Evolutionary conservation across 139 green algal genomes (phyloP).

Genomic region (Micractinium conductrix): DNA sequence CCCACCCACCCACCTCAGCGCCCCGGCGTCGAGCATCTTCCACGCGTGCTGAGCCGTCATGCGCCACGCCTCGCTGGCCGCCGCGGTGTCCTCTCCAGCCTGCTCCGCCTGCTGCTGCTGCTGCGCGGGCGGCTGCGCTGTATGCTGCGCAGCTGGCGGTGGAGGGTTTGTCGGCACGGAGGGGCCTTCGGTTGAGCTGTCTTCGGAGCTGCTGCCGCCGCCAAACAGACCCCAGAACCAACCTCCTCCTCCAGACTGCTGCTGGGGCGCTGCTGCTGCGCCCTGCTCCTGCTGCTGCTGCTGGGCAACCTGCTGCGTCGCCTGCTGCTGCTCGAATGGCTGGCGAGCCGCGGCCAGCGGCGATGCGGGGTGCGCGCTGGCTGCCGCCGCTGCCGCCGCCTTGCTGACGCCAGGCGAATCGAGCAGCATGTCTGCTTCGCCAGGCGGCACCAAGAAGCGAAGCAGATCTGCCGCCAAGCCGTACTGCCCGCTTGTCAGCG

Average conservation of each 20-base stretch:
- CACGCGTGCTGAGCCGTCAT: constrained; percentile 22
- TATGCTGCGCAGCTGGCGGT: background rate
- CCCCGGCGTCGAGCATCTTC: background rate
- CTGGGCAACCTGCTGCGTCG: constrained; percentile 52
- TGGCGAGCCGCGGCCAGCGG: too few species aligned
- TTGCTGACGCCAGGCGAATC: background rate
- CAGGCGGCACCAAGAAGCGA: constrained; percentile 77
- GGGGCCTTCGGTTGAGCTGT: too few species aligned
- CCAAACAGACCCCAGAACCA: background rate
- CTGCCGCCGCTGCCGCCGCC: constrained; percentile 7
- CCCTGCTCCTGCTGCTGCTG: background rate
- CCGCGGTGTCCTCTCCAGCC: background rate
- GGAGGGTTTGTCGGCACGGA: too few species aligned
- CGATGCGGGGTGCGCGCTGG: background rate
- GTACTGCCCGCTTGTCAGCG: constrained; percentile 68
- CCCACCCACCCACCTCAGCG: background rate
- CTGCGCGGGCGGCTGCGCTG: background rate
- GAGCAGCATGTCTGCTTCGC: constrained; percentile 4
- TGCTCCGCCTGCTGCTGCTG: background rate
- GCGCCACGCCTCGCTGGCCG: background rate
- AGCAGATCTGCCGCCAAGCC: constrained; percentile 82
- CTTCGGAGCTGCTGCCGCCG: background rate
- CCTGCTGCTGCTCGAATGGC: constrained; percentile 25
- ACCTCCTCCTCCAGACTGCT: constrained; percentile 10
- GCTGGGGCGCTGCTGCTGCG: constrained; percentile 28